Percentiles rank a stretch among this genome's conserved stretches.
These are phyloP conservation scores for Cicer judaicum DNA, from an alignment of 306 rosid species.

Conservation along the genomic window DNA sequence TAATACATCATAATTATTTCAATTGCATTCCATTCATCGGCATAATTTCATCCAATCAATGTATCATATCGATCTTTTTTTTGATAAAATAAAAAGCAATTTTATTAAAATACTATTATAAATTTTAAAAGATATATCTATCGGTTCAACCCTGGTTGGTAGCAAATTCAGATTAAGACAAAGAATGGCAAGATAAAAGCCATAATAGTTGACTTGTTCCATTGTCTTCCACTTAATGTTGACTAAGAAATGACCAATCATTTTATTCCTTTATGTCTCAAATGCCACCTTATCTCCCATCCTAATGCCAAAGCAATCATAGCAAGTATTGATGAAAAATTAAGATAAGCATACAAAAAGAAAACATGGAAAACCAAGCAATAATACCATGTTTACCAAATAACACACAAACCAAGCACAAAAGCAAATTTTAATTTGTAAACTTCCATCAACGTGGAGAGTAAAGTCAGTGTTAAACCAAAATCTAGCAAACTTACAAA, in stretches of 20 bases:
- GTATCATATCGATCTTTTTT: no score
- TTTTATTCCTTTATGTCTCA: conserved; percentile 13
- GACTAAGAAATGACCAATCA: conserved; percentile 40
- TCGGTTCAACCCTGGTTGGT: no score
- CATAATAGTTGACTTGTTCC: conserved; percentile 52
- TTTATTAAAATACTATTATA: no score
- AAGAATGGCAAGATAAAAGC: conserved; percentile 26
- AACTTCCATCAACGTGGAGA: neutral
- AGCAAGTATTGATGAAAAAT: conserved; percentile 25
- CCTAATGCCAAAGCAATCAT: conserved; percentile 8
- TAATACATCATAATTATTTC: no score
- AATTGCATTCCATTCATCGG: no score
- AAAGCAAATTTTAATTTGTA: neutral
- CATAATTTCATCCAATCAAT: no score
- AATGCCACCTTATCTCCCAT: neutral
- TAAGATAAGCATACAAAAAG: conserved; percentile 8
- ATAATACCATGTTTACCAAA: neutral
- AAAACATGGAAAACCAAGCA: neutral
- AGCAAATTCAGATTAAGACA: conserved; percentile 5
- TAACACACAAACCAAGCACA: neutral
- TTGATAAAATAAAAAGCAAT: no score
- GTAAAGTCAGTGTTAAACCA: neutral
- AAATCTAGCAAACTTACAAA: neutral
- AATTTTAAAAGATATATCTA: no score
- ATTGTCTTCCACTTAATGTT: conserved; percentile 59